A percentile compares a stretch with the other conserved stretches of the same genome.
Conservation (phyloP, 495 filamentous ascomycete genomes). For the Podospora appendiculata region DNA sequence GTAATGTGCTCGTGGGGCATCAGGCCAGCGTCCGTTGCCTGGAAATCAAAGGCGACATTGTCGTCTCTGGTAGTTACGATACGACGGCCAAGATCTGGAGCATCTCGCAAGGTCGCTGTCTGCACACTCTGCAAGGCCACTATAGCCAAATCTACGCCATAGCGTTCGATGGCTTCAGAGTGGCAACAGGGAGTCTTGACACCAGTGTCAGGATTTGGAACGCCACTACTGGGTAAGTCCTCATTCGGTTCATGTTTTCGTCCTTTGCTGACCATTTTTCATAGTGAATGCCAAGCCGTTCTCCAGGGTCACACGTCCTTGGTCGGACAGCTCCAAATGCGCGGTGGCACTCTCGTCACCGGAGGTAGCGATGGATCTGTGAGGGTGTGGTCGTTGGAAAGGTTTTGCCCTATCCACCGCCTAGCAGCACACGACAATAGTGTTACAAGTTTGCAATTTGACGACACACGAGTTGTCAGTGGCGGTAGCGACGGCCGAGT, state of each 20-base stretch:
- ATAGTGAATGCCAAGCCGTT: constrained; percentile 75
- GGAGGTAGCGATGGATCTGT: constrained; percentile 95
- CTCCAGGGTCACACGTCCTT: constrained; percentile 95
- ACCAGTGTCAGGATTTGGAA: constrained; percentile 98
- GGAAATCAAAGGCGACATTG: constrained; percentile 89
- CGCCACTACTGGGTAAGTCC: constrained; percentile 71
- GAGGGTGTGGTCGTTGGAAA: constrained; percentile 86
- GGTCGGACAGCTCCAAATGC: constrained; percentile 96
- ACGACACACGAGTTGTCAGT: constrained; percentile 86
- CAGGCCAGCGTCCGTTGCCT: constrained; percentile 94
- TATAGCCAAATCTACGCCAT: constrained; percentile 99
- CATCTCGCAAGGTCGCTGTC: constrained; percentile 84
- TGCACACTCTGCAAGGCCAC: constrained; percentile 85
- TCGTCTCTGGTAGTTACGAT: constrained; percentile 96
- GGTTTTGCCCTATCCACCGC: constrained; percentile 83
- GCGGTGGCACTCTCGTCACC: constrained; percentile 87
- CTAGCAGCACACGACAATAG: constrained; percentile 98
- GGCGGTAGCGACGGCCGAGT: constrained; percentile 94
- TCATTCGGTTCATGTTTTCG: neutral
- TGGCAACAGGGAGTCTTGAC: constrained; percentile 95
- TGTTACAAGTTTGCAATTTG: constrained; percentile 94
- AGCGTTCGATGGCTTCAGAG: constrained; percentile 85
- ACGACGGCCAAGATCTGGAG: constrained; percentile 97
- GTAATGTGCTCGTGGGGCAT: constrained; percentile 88
- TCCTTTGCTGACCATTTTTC: neutral